Evolutionary conservation across 495 filamentous ascomycete genomes (phyloP).

Genomic region (Penicillium crystallinum): DNA sequence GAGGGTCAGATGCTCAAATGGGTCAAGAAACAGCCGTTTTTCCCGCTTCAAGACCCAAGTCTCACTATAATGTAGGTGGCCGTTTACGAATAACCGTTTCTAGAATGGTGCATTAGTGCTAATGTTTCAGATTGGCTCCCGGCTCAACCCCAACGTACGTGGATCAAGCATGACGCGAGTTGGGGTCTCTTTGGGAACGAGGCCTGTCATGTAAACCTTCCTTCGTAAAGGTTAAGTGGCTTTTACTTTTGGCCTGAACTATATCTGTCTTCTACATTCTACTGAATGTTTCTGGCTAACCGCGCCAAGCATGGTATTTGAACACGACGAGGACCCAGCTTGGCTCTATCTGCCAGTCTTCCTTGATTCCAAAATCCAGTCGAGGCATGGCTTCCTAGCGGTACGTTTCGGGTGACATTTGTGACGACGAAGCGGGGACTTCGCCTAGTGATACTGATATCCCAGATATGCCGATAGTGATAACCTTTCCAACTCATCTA

Average conservation of each 20-base stretch:
- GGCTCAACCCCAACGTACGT: background rate
- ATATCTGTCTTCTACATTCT: background rate
- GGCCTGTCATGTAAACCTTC: background rate
- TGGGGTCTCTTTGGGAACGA: slow-evolving; percentile 16
- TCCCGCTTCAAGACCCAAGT: slow-evolving; percentile 48
- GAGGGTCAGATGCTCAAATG: slow-evolving; percentile 53
- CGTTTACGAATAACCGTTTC: background rate
- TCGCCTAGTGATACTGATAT: slow-evolving; percentile 11
- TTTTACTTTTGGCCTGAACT: background rate
- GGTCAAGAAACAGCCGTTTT: slow-evolving; percentile 40
- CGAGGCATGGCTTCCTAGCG: slow-evolving; percentile 40
- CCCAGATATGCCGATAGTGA: slow-evolving; percentile 1
- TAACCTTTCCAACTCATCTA: too few species aligned
- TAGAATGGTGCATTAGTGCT: slow-evolving; percentile 5
- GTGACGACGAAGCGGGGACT: slow-evolving; percentile 12
- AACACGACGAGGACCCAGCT: slow-evolving; percentile 45
- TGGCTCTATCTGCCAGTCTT: slow-evolving; percentile 43
- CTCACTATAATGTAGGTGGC: slow-evolving; percentile 35
- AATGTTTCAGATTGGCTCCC: slow-evolving; percentile 8
- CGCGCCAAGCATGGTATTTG: slow-evolving; percentile 29
- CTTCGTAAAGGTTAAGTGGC: background rate
- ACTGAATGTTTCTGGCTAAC: background rate
- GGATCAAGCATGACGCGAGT: slow-evolving; percentile 11
- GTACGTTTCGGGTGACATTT: slow-evolving; percentile 9
- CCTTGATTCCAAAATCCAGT: slow-evolving; percentile 33